Percentiles rank a stretch among this genome's conserved stretches.
Evolutionary conservation across 1,284 basidiomycete species (phyloP).

Genomic region (Inonotus hispidus): DNA sequence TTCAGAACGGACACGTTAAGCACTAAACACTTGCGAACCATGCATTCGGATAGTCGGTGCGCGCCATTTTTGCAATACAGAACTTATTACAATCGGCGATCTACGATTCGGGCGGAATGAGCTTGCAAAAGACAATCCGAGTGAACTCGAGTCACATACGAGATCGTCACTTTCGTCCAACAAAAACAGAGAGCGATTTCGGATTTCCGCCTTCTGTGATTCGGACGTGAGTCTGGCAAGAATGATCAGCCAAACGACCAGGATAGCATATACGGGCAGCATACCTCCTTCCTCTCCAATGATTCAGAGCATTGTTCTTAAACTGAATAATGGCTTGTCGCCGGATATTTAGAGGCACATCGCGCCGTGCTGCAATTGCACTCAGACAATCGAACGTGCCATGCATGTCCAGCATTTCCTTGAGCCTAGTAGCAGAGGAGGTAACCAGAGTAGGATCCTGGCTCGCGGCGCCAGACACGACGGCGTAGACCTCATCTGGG

Average conservation of each 20-base stretch:
- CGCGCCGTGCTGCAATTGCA: conserved; percentile 57
- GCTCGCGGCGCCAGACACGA: conserved; percentile 61
- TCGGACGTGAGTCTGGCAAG: conserved; percentile 55
- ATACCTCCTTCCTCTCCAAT: conserved; percentile 72
- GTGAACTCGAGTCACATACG: conserved; percentile 31
- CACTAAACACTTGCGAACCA: conserved; percentile 42
- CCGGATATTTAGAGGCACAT: conserved; percentile 56
- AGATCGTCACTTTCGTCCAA: conserved; percentile 70
- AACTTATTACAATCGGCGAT: conserved; percentile 70
- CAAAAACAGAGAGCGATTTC: conserved; percentile 54
- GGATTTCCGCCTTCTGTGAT: conserved; percentile 55
- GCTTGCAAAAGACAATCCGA: conserved; percentile 5
- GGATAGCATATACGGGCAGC: neutral
- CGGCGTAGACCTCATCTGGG: conserved; percentile 58
- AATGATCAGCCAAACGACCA: conserved; percentile 11
- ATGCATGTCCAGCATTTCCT: conserved; percentile 56
- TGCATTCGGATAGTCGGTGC: conserved; percentile 60
- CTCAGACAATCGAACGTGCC: conserved; percentile 68
- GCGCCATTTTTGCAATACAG: conserved; percentile 64
- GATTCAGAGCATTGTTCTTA: conserved; percentile 62
- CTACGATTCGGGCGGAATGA: conserved; percentile 26
- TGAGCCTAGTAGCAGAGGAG: conserved; percentile 55
- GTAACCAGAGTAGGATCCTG: conserved; percentile 59
- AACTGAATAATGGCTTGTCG: conserved; percentile 78
- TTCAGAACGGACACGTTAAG: neutral